A percentile compares a stretch with the other conserved stretches of the same genome.
Evolutionary conservation across 441 rosid species (phyloP).

Genomic region (Geranium incanum): DNA sequence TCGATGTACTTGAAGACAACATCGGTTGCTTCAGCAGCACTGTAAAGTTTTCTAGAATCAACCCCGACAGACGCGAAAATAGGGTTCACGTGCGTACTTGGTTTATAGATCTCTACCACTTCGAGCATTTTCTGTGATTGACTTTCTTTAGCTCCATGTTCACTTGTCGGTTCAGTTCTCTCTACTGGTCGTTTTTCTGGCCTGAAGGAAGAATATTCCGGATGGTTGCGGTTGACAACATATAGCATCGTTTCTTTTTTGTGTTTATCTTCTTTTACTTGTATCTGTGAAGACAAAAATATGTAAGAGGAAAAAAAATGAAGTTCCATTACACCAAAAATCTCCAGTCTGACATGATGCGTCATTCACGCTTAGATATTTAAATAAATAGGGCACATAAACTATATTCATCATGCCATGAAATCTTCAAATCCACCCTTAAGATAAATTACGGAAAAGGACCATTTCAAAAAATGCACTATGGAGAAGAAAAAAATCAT

Average conservation of each 20-base stretch:
- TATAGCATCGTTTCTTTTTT: slow-evolving; percentile 70
- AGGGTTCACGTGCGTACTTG: slow-evolving; percentile 70
- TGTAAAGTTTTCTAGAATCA: slow-evolving; percentile 58
- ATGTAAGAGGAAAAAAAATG: neutral
- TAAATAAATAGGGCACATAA: too few relatives aligned
- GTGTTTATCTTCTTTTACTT: slow-evolving; percentile 79
- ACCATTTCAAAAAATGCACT: neutral
- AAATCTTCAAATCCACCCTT: neutral
- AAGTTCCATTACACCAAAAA: neutral
- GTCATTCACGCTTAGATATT: too few relatives aligned
- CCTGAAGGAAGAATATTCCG: slow-evolving; percentile 61
- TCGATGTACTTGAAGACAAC: slow-evolving; percentile 67
- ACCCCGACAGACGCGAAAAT: slow-evolving; percentile 76
- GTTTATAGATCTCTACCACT: slow-evolving; percentile 72
- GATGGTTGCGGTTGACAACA: slow-evolving; percentile 56
- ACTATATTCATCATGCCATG: neutral
- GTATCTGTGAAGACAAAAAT: slow-evolving; percentile 39
- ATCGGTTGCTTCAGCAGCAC: slow-evolving; percentile 76
- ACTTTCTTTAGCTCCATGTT: slow-evolving; percentile 31
- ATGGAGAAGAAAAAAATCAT: neutral
- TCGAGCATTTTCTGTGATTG: slow-evolving; percentile 51
- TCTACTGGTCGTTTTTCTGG: slow-evolving; percentile 66
- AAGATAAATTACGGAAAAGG: neutral
- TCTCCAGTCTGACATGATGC: neutral
- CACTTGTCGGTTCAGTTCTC: slow-evolving; percentile 38